A percentile compares a stretch with the other conserved stretches of the same genome.
Evolutionary conservation across 1,139 yeast species (phyloP).

Genomic region (Hyphopichia pseudoburtonii): DNA sequence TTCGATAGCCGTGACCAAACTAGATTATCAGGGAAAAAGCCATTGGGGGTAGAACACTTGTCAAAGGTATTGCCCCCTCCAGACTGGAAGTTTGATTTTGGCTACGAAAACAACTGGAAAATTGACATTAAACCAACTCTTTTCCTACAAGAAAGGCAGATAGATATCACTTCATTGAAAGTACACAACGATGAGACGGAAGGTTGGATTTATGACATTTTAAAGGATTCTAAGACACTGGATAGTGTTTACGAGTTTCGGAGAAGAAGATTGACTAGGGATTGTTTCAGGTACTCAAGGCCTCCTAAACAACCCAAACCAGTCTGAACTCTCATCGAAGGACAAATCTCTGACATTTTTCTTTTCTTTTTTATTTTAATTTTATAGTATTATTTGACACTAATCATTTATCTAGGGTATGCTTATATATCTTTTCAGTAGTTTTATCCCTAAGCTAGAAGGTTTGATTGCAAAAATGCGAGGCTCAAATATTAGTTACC

Average conservation of each 20-base stretch:
- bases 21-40: constrained; percentile 58
- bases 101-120: constrained; percentile 61
- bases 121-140: constrained; percentile 52
- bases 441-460: no score
- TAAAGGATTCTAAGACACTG: constrained; percentile 20
- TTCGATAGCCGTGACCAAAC: constrained; percentile 53
- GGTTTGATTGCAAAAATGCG: no score
- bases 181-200: constrained; percentile 41
- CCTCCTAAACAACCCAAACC: constrained; percentile 37
- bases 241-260: constrained; percentile 42
- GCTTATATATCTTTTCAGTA: no score
- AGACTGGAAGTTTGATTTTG: constrained; percentile 70
- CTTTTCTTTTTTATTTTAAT: background rate
- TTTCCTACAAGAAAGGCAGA: constrained; percentile 55
- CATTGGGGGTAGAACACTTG: constrained; percentile 62
- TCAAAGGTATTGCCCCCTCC: constrained; percentile 64
- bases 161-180: constrained; percentile 19
- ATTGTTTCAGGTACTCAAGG: constrained; percentile 48
- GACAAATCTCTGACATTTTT: background rate
- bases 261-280: constrained; percentile 54
- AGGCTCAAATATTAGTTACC: no score
- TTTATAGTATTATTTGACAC: no score
- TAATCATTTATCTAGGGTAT: no score
- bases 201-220: constrained; percentile 45
- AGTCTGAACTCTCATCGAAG: no score